Evolutionary conservation across 495 filamentous ascomycete species (phyloP), one percentile per base, ranked within the genome.

Genomic region (Hypoxylon intermedium): DNA sequence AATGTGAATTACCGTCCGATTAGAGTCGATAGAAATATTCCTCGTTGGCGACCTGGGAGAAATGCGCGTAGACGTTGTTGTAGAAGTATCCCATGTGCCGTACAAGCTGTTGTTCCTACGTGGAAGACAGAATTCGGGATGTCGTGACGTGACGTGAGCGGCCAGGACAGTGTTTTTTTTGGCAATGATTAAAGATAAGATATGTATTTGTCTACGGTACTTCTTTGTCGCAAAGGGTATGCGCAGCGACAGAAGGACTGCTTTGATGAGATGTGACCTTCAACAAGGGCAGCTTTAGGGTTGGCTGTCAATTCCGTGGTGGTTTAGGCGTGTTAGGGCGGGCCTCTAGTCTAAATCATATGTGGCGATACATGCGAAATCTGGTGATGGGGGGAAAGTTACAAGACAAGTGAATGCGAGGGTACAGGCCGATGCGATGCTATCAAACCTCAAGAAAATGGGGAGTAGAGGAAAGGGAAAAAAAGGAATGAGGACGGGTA

Each of bases 201-300:
- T 43, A 58, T 23, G 61, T 65, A 60, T 59, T 55, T 55, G 61
- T 65, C 61, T 65, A 65, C 51, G 51, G 40, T 40, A 44, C 12
- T 60, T 60, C 62, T 65, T 65, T 65, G 62, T 65, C 62, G 62
- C 56, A 60, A 65, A 57, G 51, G 56, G 23, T 48, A 65, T 60
- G 36, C 47, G 56, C 56, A 50, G 43, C 62, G 46, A 23, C 26
- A 34, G 18, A 33, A 28, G 38, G 20, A 40, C 37, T 42, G 47
- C 56, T 65, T 60, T 57, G 51, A 53, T 6, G 18, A 38, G 23
- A 65, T 48, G 37, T 20, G 30, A 48, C 12, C 36, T 57, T 48
- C 51, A 57, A 57, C 51, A 60, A 59, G 56, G 56, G 18, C 44
- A 52, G 34, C 37, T 57, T 24, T 31, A 46, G 19, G 33, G 18